Percentiles rank a stretch among this genome's conserved stretches.
Conservation (phyloP, 345 rosid genomes). For the Abelmoschus esculentus region DNA sequence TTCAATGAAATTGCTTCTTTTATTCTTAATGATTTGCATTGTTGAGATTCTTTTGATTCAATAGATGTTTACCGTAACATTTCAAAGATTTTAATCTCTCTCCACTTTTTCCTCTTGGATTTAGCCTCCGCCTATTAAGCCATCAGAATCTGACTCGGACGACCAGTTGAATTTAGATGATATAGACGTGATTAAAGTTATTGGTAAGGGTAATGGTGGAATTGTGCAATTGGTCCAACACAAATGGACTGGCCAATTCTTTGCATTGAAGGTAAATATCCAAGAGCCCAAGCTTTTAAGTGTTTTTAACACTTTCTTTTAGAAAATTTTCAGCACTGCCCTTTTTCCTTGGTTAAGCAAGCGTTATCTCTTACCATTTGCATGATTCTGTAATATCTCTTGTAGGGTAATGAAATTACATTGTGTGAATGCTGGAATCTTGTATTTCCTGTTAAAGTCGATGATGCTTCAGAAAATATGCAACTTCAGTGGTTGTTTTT, state of each 20-base stretch:
- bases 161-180: neutral
- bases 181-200: neutral
- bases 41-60: neutral
- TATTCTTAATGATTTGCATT: neutral
- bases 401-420: neutral
- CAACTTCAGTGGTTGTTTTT: neutral
- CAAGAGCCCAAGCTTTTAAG: neutral
- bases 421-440: too few species aligned
- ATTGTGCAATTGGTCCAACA: slow-evolving; percentile 12
- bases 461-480: neutral
- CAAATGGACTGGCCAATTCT: slow-evolving; percentile 87
- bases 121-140: neutral
- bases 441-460: neutral
- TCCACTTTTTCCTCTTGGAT: neutral
- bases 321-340: neutral
- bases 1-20: neutral
- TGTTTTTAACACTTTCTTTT: neutral
- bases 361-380: neutral
- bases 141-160: neutral
- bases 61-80: neutral
- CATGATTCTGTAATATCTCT: neutral
- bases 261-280: slow-evolving; percentile 66
- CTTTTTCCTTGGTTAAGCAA: neutral
- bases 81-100: neutral
- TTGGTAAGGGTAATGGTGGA: neutral